Base-by-base conservation (phyloP, 495 filamentous ascomycete species). In the Cladorrhinum samala region DNA sequence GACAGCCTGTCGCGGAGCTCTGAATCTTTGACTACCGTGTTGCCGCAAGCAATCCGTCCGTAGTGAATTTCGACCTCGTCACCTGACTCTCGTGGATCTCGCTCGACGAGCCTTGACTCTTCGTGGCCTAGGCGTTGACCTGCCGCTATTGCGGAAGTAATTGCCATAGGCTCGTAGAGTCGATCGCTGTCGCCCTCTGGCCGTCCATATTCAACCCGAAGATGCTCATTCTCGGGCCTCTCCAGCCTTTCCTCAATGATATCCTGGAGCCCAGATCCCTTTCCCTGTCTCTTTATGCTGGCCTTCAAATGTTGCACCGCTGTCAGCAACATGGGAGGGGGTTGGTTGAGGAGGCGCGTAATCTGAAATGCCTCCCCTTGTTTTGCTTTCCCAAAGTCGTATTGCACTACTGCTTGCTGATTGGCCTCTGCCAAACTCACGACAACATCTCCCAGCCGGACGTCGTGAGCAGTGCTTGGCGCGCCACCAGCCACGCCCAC, bases 401-500 rank as follows among this genome's bases (percentile, higher is more conserved):
- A 67, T 37, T 68, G 68, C 13, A 68, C 46, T 14, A 68, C 58
- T 2, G 61, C 65, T 2, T 61, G 56, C 9, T 53, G 51, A 0
- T 52, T 52, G 46, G 52, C 20, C 4, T 46, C 16, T 9, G 53
- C 51, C 9, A 4, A 40, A 52, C 63, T 59, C 33, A 67, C 61
- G 0, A 67, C 61, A 23, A 67, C 38, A 37, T 67, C 61, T 0
- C 64, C 64, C 1, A 67, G 50, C 11, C 49, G 67, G 6, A 79
- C 68, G 53, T 73, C 62, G 44, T 63, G 53, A 16, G 61, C 53
- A 8, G 14, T n/a, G 27, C 47, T 68, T 8, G 74, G 70, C 3
- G 66, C 62, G 2, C 72, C 74, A 17, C 71, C 73, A 6, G 68
- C 74, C 30, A 77, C 75, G 16, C 75, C 75, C 3, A 81, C 74